Evolutionary conservation across 768 basidiomycete genomes (phyloP).

Genomic region (Sarcomyxa edulis): DNA sequence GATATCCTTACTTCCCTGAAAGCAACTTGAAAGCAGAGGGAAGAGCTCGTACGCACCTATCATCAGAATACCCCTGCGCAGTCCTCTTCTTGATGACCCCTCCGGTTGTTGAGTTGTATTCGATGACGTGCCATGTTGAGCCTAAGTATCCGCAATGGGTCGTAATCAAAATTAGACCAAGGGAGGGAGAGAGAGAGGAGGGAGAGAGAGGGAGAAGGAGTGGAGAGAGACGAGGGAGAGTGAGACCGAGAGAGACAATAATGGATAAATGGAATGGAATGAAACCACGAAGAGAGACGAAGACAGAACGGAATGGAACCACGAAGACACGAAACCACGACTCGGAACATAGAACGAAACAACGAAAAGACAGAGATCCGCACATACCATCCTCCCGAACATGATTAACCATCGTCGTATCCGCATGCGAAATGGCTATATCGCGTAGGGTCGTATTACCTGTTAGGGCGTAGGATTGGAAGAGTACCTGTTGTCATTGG

Average conservation of each 20-base stretch:
- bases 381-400: constrained; percentile 55
- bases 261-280: background rate
- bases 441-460: constrained; percentile 51
- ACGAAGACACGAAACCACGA: background rate
- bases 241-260: too few relatives aligned
- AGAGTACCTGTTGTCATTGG: constrained; percentile 30
- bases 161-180: constrained; percentile 3
- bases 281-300: background rate
- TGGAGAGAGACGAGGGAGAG: too few relatives aligned
- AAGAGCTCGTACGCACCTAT: constrained; percentile 18
- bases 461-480: constrained; percentile 51
- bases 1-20: background rate
- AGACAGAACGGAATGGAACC: background rate
- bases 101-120: constrained; percentile 64
- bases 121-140: constrained; percentile 56
- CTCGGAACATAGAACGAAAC: background rate
- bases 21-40: background rate
- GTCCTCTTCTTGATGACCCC: constrained; percentile 51
- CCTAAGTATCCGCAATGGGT: constrained; percentile 25
- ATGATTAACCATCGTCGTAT: constrained; percentile 64
- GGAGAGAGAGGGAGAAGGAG: background rate
- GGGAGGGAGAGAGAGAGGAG: background rate
- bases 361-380: background rate
- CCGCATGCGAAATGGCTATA: constrained; percentile 60
- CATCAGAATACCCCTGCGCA: constrained; percentile 56